These are phyloP conservation scores for Mentha longifolia DNA, from an alignment of 257 asterid species.

Conservation along the genomic window DNA sequence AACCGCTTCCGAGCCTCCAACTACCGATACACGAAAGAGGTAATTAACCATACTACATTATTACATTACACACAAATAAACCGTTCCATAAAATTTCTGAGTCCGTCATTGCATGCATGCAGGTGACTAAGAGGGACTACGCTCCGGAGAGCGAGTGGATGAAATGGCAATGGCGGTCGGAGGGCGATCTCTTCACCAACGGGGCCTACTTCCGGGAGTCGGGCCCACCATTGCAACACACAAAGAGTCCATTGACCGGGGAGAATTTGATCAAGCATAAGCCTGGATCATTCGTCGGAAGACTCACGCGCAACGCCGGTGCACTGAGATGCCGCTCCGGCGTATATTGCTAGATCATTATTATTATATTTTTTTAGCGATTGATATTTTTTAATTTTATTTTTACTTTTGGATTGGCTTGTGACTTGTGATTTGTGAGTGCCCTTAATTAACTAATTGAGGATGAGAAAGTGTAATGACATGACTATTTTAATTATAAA, in stretches of 20 bases:
- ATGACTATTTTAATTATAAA: not conserved
- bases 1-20: constrained; percentile 73
- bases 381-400: not conserved
- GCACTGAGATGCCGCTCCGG: constrained; percentile 49
- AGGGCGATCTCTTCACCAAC: constrained; percentile 53
- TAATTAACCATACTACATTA: not conserved
- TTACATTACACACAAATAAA: not conserved
- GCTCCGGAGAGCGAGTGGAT: constrained; percentile 49
- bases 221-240: constrained; percentile 46
- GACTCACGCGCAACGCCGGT: constrained; percentile 55
- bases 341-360: constrained; percentile 30
- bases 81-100: not conserved
- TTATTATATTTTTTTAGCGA: not conserved
- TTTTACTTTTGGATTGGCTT: not conserved
- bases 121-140: constrained; percentile 63
- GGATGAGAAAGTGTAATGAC: constrained; percentile 1
- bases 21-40: constrained; percentile 62
- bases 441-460: not conserved
- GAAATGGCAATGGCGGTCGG: constrained; percentile 70
- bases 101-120: not conserved
- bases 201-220: constrained; percentile 60
- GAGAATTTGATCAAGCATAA: constrained; percentile 41
- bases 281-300: constrained; percentile 59
- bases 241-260: constrained; percentile 24
- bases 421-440: too few relatives aligned